Base-by-base conservation (phyloP, 2,329 filamentous ascomycete species). In the Ophiosphaerella herpotricha region DNA sequence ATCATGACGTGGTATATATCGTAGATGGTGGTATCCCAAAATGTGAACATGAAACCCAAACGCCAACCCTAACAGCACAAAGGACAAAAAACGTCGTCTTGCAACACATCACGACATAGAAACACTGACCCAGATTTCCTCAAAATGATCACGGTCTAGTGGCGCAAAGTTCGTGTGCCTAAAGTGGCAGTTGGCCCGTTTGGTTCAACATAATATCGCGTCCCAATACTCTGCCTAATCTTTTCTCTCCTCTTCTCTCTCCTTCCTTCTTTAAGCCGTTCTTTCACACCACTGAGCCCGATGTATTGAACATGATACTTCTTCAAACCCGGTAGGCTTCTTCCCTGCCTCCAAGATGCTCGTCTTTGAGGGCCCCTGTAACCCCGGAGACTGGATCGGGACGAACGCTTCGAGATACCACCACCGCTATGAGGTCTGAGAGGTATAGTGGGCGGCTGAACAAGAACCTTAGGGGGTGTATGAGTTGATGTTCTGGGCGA, bases 181-280 rank as follows among this genome's bases (percentile, higher is more conserved):
- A 29, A 29, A 13, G 38, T 31, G 16, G 14, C 40, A 43, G 21
- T 34, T 11, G 29, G 23, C 58, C 41, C 41, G 1, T 42, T 53
- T 4, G 54, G 58, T 39, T 73, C 69, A 13, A 69, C 58, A 46
- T 69, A 75, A 61, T 76, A 73, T 47, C 74, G 71, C 13, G 69
- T 67, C 1, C 80, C 79, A 61, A 86, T 86, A 47, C 77, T 82
- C 47, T 77, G 75, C 55, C 82, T 78, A 43, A 86, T 70, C 50
- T 72, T 76, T 54, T 81, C 75, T 52, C 83, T 74, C 51, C 80
- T 72, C 55, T 77, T 79, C 64, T 85, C 80, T 43, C 77, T 74
- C 54, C 72, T 77, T 46, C 74, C 70, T 63, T 78, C 76, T 33
- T 72, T 67, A 7, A 84, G 53, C 43, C 75, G 77, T 36, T 77